Evolutionary conservation across 352 stramenopile genomes (phyloP).

Genomic region (Phytophthora gonapodyides): DNA sequence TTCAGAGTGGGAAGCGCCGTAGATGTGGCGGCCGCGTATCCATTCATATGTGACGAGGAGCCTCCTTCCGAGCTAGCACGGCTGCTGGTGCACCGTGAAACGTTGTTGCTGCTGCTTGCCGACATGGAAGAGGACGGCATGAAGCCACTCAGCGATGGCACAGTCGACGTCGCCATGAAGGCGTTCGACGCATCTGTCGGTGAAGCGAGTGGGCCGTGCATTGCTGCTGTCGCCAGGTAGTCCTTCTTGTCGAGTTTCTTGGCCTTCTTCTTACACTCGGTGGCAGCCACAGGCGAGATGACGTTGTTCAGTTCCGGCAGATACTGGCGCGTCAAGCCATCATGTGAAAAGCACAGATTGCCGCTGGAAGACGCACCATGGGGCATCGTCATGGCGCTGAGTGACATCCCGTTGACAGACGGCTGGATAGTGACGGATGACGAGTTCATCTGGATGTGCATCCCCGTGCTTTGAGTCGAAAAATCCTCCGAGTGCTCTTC

Average conservation of each 20-base stretch:
- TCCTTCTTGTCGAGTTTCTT: constrained; percentile 68
- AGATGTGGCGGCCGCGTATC: constrained; percentile 37
- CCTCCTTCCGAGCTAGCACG: constrained; percentile 22
- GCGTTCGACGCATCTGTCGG: constrained; percentile 26
- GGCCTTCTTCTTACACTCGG: constrained; percentile 71
- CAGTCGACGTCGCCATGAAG: constrained; percentile 16
- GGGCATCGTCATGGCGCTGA: constrained; percentile 43
- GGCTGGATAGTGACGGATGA: constrained; percentile 39
- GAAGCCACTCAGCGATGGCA: constrained; percentile 20
- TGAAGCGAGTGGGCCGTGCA: constrained; percentile 28
- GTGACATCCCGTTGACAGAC: constrained; percentile 38
- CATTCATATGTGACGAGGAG: constrained; percentile 12
- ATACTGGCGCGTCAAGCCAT: constrained; percentile 40
- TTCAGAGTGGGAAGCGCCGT: constrained; percentile 56
- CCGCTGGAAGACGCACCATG: constrained; percentile 31
- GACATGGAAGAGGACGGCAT: constrained; percentile 17
- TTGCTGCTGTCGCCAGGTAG: constrained; percentile 34
- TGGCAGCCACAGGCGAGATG: constrained; percentile 70
- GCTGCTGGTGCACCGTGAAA: constrained; percentile 33
- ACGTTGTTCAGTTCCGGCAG: constrained; percentile 64
- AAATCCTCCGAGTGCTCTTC: constrained; percentile 26
- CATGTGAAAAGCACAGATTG: constrained; percentile 33
- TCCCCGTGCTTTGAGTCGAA: constrained; percentile 23
- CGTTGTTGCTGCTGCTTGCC: constrained; percentile 9
- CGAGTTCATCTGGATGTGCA: constrained; percentile 40